A percentile compares a stretch with the other conserved stretches of the same genome.
phyloP scores from a whole-genome alignment of 768 basidiomycete species.

The Amanita muscaria region DNA sequence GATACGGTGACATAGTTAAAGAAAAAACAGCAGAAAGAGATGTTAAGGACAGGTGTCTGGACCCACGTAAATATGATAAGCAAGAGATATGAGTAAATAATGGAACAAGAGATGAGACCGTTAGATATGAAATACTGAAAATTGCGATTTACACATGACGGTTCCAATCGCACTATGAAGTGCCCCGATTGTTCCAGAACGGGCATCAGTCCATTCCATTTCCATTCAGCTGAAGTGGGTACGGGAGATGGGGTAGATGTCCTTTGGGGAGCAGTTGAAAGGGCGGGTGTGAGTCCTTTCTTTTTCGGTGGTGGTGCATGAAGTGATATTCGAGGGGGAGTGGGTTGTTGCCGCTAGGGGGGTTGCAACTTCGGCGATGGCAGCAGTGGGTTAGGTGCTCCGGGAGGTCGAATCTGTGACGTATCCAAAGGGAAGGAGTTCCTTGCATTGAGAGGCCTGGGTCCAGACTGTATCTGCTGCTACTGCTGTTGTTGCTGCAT shows the following conservation, averaged over 20 bases:
- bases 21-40: constrained; percentile 3
- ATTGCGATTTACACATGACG: constrained; percentile 1
- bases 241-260: constrained; percentile 38
- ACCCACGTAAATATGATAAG: constrained; percentile 8
- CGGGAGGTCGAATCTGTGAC: background rate
- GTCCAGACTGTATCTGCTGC: constrained; percentile 4
- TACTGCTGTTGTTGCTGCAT: no score
- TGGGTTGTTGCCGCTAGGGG: background rate
- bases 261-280: constrained; percentile 18
- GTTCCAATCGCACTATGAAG: no score
- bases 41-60: constrained; percentile 7
- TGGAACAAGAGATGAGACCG: background rate
- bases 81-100: constrained; percentile 8
- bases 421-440: constrained; percentile 11
- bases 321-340: constrained; percentile 18
- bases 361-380: constrained; percentile 7
- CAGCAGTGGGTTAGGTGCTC: constrained; percentile 4
- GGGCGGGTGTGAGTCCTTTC: constrained; percentile 18
- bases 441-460: constrained; percentile 8
- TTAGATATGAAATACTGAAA: background rate
- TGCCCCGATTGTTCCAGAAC: constrained; percentile 8
- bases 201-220: constrained; percentile 10
- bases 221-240: constrained; percentile 25
- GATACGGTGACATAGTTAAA: background rate
- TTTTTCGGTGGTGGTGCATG: constrained; percentile 22